Conservation (phyloP, 2,329 filamentous ascomycete genomes). For the Pestalotiopsis sp. region DNA sequence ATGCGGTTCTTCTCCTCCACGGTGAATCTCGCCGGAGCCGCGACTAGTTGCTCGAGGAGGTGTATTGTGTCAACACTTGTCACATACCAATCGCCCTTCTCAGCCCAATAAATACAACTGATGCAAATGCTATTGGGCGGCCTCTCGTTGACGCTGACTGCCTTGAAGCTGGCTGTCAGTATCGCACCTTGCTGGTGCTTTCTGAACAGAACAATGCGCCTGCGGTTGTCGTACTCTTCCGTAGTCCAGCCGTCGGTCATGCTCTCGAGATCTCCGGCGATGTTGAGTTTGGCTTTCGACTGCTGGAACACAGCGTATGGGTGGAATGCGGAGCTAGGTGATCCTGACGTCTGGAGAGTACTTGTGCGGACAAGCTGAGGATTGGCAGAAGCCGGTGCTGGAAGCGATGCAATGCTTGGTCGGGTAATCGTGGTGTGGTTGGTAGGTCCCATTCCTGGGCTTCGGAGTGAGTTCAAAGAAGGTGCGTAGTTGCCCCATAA, state of each 20-base stretch:
- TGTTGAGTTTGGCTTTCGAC: conserved; percentile 78
- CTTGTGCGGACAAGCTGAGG: conserved; percentile 60
- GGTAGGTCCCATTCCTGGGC: conserved; percentile 39
- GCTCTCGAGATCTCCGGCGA: conserved; percentile 79
- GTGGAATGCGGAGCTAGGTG: conserved; percentile 60
- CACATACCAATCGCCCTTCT: conserved; percentile 87
- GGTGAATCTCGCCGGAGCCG: conserved; percentile 74
- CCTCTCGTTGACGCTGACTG: conserved; percentile 78
- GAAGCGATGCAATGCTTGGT: conserved; percentile 49
- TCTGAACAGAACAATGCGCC: conserved; percentile 87
- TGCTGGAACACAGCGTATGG: conserved; percentile 80
- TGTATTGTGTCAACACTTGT: conserved; percentile 97
- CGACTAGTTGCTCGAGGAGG: conserved; percentile 89
- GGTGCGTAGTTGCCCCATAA: conserved; percentile 48
- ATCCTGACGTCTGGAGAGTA: conserved; percentile 45
- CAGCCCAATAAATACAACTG: conserved; percentile 96
- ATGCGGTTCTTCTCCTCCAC: conserved; percentile 99
- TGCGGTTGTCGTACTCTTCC: conserved; percentile 78
- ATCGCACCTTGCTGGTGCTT: conserved; percentile 81
- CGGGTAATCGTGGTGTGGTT: conserved; percentile 46
- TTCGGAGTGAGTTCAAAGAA: conserved; percentile 41
- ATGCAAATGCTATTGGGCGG: conserved; percentile 87
- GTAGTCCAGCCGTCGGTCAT: conserved; percentile 85
- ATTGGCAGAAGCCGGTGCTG: conserved; percentile 46
- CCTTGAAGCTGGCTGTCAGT: conserved; percentile 77